A percentile compares a stretch with the other conserved stretches of the same genome.
phyloP scores from a whole-genome alignment of 2,329 filamentous ascomycete genomes.

The Thelonectria olida region DNA sequence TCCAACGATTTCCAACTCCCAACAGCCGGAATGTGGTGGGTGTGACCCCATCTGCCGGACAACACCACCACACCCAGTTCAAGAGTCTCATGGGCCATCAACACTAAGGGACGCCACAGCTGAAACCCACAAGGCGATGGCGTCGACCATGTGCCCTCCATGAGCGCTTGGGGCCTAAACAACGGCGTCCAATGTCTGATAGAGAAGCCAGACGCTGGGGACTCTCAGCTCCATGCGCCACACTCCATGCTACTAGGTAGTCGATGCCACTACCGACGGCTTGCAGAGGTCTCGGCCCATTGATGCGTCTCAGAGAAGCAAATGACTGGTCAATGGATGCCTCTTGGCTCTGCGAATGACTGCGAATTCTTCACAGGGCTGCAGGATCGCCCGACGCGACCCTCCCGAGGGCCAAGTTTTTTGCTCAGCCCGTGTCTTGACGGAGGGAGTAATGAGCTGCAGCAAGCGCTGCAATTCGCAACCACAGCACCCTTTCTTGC shows the following conservation, averaged over 20 bases:
- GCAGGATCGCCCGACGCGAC: not conserved
- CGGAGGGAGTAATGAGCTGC: not conserved
- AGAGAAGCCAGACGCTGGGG: slow-evolving; percentile 2
- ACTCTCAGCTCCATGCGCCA: slow-evolving; percentile 17
- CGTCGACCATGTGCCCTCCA: not conserved
- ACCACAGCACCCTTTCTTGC: no score
- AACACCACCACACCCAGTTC: not conserved
- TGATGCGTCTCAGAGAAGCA: not conserved
- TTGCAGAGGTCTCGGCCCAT: not conserved
- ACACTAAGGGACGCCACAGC: slow-evolving; percentile 8
- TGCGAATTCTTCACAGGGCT: not conserved
- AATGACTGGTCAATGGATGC: not conserved
- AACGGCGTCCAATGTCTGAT: slow-evolving; percentile 10
- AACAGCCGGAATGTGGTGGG: not conserved
- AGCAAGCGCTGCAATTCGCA: no score
- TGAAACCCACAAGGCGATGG: slow-evolving; percentile 7
- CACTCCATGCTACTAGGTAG: no score
- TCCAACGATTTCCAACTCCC: not conserved
- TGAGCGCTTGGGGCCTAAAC: not conserved
- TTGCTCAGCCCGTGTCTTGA: no score
- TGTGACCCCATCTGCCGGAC: slow-evolving; percentile 1
- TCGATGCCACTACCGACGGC: not conserved
- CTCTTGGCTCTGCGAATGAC: no score
- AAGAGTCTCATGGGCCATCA: no score
- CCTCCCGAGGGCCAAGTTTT: no score